Percentiles rank a stretch among this genome's conserved stretches.
These are phyloP conservation scores for Pichia ethanolica DNA, from an alignment of 805 yeast species.

Conservation along the genomic window DNA sequence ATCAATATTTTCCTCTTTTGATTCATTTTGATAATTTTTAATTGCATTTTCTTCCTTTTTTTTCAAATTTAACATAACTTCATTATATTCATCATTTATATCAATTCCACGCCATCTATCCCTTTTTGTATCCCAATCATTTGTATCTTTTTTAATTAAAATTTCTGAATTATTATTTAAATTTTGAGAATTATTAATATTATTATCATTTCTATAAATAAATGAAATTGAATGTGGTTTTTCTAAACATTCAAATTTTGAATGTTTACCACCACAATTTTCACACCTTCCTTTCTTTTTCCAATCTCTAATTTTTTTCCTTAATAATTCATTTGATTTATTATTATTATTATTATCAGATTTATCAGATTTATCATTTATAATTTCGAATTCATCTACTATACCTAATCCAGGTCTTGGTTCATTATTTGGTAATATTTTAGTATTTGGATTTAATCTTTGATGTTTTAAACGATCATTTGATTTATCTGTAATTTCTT, in stretches of 20 bases:
- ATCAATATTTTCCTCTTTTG: constrained; percentile 2
- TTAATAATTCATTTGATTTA: neutral
- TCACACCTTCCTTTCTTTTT: constrained; percentile 35
- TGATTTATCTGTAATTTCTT: constrained; percentile 13
- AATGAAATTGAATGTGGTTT: constrained; percentile 40
- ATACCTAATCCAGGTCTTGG: constrained; percentile 55
- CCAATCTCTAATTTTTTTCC: constrained; percentile 7
- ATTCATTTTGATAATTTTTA: constrained; percentile 9
- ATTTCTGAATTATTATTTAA: constrained; percentile 8
- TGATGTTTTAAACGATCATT: constrained; percentile 53
- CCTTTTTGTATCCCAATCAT: constrained; percentile 60
- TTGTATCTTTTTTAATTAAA: constrained; percentile 21
- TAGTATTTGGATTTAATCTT: constrained; percentile 34
- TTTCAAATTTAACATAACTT: constrained; percentile 41
- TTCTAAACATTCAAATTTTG: constrained; percentile 49
- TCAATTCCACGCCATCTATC: constrained; percentile 83
- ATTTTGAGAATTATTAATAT: neutral
- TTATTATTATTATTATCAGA: constrained; percentile 5
- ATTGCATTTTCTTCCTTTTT: constrained; percentile 25
- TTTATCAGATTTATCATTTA: constrained; percentile 13
- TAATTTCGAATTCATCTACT: constrained; percentile 32
- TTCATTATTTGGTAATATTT: constrained; percentile 37
- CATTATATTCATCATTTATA: constrained; percentile 47
- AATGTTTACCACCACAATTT: constrained; percentile 55
- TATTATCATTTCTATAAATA: constrained; percentile 21